These are phyloP conservation scores for Lactifluus echinatus DNA, from an alignment of 768 basidiomycete genomes.

Conservation along the genomic window DNA sequence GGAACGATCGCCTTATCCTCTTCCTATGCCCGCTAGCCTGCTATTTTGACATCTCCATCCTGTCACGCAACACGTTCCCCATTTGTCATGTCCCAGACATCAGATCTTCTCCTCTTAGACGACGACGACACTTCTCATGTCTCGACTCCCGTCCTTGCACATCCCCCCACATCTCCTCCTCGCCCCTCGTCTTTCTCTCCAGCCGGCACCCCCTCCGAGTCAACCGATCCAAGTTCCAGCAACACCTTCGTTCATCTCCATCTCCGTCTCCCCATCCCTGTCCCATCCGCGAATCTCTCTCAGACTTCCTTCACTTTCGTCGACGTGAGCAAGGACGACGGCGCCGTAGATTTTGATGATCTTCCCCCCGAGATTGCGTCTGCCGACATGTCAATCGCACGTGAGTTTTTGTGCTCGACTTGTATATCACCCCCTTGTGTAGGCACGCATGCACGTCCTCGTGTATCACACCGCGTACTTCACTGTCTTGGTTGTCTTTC, in stretches of 20 bases:
- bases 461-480: too few species aligned
- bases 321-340: slow-evolving; percentile 13
- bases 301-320: slow-evolving; percentile 21
- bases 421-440: neutral
- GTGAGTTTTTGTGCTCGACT: slow-evolving; percentile 23
- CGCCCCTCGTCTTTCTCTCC: neutral
- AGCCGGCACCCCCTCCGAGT: neutral
- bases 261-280: slow-evolving; percentile 21
- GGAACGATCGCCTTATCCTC: neutral
- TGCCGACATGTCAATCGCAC: slow-evolving; percentile 28
- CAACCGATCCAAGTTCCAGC: neutral
- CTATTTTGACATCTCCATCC: slow-evolving; percentile 1
- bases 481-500: neutral
- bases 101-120: slow-evolving; percentile 8
- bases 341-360: slow-evolving; percentile 17
- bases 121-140: slow-evolving; percentile 18
- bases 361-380: slow-evolving; percentile 27
- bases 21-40: slow-evolving; percentile 13
- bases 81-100: slow-evolving; percentile 7
- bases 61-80: slow-evolving; percentile 1
- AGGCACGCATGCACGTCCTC: too few species aligned
- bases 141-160: slow-evolving; percentile 15
- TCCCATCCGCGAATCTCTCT: slow-evolving; percentile 20
- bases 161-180: neutral
- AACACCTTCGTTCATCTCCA: slow-evolving; percentile 11